A percentile compares a stretch with the other conserved stretches of the same genome.
Evolutionary conservation across 1,284 basidiomycete species (phyloP).

Genomic region (Trametes versicolor): DNA sequence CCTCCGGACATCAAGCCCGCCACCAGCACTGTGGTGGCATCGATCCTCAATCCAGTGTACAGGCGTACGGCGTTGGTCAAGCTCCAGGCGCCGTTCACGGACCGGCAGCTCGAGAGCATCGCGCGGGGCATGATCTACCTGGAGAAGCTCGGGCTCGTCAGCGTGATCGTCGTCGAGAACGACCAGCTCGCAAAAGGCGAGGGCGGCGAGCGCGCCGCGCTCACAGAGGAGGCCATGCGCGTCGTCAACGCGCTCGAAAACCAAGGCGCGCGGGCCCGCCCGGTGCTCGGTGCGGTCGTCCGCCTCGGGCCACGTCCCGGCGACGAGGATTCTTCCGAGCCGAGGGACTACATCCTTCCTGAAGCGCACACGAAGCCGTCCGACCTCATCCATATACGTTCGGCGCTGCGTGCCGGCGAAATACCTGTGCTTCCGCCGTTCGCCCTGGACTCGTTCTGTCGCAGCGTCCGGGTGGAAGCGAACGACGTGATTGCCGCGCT

Average conservation of each 20-base stretch:
- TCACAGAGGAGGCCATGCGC: slow-evolving; percentile 82
- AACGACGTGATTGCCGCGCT: slow-evolving; percentile 93
- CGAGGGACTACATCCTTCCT: slow-evolving; percentile 55
- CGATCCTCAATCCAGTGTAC: slow-evolving; percentile 87
- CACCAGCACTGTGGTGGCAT: slow-evolving; percentile 72
- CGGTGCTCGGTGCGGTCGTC: slow-evolving; percentile 88
- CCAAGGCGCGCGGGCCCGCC: slow-evolving; percentile 88
- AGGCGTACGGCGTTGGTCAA: slow-evolving; percentile 94
- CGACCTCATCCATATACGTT: slow-evolving; percentile 86
- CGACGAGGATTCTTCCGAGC: slow-evolving; percentile 48
- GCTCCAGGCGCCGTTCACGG: slow-evolving; percentile 97
- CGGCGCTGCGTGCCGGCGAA: slow-evolving; percentile 90
- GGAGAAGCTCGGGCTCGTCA: slow-evolving; percentile 94
- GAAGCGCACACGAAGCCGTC: slow-evolving; percentile 81
- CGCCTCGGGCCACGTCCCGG: slow-evolving; percentile 81
- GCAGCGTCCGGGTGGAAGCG: slow-evolving; percentile 87
- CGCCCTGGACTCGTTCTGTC: slow-evolving; percentile 91
- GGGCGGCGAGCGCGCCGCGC: slow-evolving; percentile 67
- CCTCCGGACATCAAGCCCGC: slow-evolving; percentile 43
- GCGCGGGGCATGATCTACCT: slow-evolving; percentile 94
- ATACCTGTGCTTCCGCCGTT: slow-evolving; percentile 97
- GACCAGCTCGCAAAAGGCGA: slow-evolving; percentile 79
- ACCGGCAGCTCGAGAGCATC: slow-evolving; percentile 94
- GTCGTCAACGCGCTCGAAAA: slow-evolving; percentile 87
- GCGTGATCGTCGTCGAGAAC: slow-evolving; percentile 94